These are phyloP conservation scores for Rubia tinctorum DNA, from an alignment of 305 asterid species.

Conservation along the genomic window DNA sequence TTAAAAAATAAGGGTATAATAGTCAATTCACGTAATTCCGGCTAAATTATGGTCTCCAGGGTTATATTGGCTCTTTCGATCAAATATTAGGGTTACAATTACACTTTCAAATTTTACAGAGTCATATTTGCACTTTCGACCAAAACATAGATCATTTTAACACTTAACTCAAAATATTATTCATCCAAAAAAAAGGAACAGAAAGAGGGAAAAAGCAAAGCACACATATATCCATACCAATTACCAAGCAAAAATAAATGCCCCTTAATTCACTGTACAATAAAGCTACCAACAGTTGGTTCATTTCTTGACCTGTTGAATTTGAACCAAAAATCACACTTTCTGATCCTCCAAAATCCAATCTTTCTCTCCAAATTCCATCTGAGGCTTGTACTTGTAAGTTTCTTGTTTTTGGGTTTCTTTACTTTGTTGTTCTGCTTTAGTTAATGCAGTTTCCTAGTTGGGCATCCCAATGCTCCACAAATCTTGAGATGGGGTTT, in stretches of 20 bases:
- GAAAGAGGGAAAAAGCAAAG: background rate
- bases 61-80: no score
- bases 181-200: no score
- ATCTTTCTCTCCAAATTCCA: background rate
- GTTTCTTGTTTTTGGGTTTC: background rate
- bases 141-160: no score
- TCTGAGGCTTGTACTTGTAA: background rate
- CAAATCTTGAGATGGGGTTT: constrained; percentile 17
- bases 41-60: no score
- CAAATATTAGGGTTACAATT: no score
- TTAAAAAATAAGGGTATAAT: no score
- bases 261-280: background rate
- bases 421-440: background rate
- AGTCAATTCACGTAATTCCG: no score
- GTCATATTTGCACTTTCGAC: no score
- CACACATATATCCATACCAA: background rate
- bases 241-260: background rate
- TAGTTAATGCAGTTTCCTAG: background rate
- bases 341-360: background rate
- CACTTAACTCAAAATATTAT: no score
- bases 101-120: no score
- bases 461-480: constrained; percentile 6
- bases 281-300: background rate
- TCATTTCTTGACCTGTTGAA: background rate
- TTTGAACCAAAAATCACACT: background rate